Evolutionary conservation across 2,329 filamentous ascomycete species (phyloP).

Genomic region (Aspergillus oerlinghausenensis): DNA sequence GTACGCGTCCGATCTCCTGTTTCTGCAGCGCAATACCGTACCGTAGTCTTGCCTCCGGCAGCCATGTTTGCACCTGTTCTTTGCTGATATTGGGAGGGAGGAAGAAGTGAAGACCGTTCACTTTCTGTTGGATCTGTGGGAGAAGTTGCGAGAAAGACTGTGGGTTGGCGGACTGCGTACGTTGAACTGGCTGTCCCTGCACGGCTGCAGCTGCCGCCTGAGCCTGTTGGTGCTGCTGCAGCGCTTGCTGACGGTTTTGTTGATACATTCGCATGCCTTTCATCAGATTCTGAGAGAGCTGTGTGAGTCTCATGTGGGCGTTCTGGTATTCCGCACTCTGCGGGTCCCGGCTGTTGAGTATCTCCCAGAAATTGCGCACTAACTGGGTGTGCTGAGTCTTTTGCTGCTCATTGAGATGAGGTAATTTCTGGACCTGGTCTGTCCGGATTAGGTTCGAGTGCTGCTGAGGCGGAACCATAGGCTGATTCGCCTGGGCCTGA

Average conservation of each 20-base stretch:
- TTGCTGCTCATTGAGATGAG: slow-evolving; percentile 50
- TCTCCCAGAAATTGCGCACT: slow-evolving; percentile 52
- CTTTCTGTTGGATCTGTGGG: slow-evolving; percentile 44
- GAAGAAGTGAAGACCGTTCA: slow-evolving; percentile 42
- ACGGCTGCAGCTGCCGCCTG: slow-evolving; percentile 17
- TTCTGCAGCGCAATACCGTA: slow-evolving; percentile 48
- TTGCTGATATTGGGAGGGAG: slow-evolving; percentile 43
- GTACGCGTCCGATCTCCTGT: slow-evolving; percentile 43
- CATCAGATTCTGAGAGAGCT: slow-evolving; percentile 50
- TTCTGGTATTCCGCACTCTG: slow-evolving; percentile 48
- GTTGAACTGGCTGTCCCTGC: slow-evolving; percentile 24
- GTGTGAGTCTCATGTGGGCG: slow-evolving; percentile 48
- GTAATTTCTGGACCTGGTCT: slow-evolving; percentile 50
- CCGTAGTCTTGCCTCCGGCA: slow-evolving; percentile 43
- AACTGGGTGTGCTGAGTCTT: slow-evolving; percentile 53
- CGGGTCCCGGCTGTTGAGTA: slow-evolving; percentile 45
- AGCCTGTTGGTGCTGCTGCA: slow-evolving; percentile 27
- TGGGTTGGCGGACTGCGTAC: slow-evolving; percentile 32
- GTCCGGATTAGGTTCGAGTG: slow-evolving; percentile 48
- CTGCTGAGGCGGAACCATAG: slow-evolving; percentile 33
- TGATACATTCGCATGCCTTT: slow-evolving; percentile 47
- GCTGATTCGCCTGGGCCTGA: slow-evolving; percentile 26
- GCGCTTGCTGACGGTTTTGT: slow-evolving; percentile 34
- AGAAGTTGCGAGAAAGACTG: slow-evolving; percentile 40
- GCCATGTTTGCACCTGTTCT: slow-evolving; percentile 42